Percentiles rank a stretch among this genome's conserved stretches.
These are phyloP conservation scores for Coleophoma crateriformis DNA, from an alignment of 2,329 filamentous ascomycete species.

Conservation along the genomic window DNA sequence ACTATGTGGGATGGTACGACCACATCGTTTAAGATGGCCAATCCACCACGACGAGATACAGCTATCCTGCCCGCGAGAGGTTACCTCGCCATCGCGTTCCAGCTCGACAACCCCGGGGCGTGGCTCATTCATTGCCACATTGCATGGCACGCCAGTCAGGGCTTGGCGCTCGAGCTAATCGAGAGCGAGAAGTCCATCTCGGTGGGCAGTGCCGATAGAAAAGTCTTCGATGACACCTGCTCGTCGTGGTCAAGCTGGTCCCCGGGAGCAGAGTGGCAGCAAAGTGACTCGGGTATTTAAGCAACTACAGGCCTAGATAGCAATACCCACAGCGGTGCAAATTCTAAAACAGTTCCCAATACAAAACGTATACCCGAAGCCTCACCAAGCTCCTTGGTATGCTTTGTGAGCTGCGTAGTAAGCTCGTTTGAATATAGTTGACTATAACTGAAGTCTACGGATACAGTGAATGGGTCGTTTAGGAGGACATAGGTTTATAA, in stretches of 20 bases:
- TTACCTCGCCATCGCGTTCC: constrained; percentile 41
- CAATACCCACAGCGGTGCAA: too few relatives aligned
- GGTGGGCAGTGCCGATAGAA: not conserved
- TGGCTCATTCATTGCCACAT: constrained; percentile 46
- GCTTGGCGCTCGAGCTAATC: constrained; percentile 36
- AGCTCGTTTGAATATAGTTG: too few relatives aligned
- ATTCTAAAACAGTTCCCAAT: too few relatives aligned
- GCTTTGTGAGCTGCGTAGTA: too few relatives aligned
- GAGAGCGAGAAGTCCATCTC: constrained; percentile 12
- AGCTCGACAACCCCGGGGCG: constrained; percentile 40
- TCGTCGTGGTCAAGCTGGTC: not conserved
- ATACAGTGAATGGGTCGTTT: too few relatives aligned
- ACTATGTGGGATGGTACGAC: not conserved
- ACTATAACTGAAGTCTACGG: too few relatives aligned
- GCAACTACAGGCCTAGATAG: too few relatives aligned
- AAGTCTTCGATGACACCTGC: constrained; percentile 1
- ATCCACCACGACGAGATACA: constrained; percentile 43
- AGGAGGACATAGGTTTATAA: too few relatives aligned
- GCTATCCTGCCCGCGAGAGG: constrained; percentile 30
- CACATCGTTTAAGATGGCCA: constrained; percentile 17
- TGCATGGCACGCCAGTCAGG: constrained; percentile 19
- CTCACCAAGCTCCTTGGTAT: too few relatives aligned
- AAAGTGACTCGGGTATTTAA: too few relatives aligned
- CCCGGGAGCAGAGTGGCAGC: too few relatives aligned
- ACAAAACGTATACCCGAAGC: too few relatives aligned